These are phyloP conservation scores for Orbilia oligospora DNA, from an alignment of 2,329 filamentous ascomycete genomes.

Conservation along the genomic window DNA sequence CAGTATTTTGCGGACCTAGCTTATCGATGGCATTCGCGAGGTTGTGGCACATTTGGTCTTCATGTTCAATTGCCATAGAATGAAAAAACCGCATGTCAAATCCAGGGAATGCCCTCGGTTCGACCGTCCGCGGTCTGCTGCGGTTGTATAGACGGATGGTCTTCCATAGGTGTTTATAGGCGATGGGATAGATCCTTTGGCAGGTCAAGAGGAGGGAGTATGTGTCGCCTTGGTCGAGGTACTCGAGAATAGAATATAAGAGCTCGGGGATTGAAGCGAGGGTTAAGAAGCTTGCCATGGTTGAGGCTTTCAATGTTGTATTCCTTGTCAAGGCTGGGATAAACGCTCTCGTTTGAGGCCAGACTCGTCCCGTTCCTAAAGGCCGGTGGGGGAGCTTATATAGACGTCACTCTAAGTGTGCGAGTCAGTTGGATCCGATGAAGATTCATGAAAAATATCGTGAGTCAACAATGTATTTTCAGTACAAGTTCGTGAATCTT, in stretches of 20 bases:
- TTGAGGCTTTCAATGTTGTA: not conserved
- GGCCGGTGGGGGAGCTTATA: not conserved
- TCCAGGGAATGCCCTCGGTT: too few species aligned
- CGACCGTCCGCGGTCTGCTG: not conserved
- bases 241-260: not conserved
- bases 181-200: not conserved
- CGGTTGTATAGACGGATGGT: not conserved
- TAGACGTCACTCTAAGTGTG: not conserved
- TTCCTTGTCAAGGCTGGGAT: not conserved
- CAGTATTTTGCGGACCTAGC: not conserved
- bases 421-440: not conserved
- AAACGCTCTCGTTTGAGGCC: too few species aligned
- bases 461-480: not conserved
- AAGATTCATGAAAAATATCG: not conserved
- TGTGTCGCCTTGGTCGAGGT: not conserved
- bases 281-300: not conserved
- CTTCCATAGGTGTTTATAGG: constrained; percentile 2
- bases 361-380: too few species aligned
- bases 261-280: not conserved
- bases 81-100: too few species aligned
- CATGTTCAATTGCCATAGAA: too few species aligned
- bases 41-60: not conserved
- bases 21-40: not conserved
- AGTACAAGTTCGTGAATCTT: not conserved
- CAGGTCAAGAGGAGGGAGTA: constrained; percentile 11